phyloP scores from a whole-genome alignment of 345 rosid genomes.

The Hibiscus tridactylites region DNA sequence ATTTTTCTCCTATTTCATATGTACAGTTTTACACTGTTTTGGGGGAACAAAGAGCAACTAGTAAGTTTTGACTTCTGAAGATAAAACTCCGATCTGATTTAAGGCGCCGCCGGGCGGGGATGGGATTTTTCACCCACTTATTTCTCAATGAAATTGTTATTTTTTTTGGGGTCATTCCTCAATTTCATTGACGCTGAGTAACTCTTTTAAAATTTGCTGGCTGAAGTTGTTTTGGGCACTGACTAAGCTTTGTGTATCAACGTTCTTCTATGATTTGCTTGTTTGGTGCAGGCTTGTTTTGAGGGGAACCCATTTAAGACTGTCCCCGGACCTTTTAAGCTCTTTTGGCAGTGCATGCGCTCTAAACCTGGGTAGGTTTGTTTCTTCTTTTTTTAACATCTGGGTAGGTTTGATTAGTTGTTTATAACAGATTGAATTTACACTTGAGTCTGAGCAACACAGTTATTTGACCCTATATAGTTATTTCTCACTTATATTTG shows the following conservation, averaged over 20 bases:
- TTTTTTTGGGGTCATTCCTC: background rate
- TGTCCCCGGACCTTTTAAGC: slow-evolving; percentile 93
- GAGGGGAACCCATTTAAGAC: slow-evolving; percentile 99
- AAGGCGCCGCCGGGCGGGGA: background rate
- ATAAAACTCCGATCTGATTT: background rate
- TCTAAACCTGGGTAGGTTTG: slow-evolving; percentile 86
- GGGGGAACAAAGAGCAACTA: background rate
- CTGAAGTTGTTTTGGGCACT: background rate
- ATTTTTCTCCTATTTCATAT: background rate
- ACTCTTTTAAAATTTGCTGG: background rate
- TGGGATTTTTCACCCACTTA: background rate
- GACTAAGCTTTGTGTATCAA: background rate
- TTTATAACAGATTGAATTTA: background rate
- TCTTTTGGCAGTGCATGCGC: slow-evolving; percentile 89
- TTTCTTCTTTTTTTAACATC: slow-evolving; percentile 2
- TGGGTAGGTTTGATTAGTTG: slow-evolving; percentile 41
- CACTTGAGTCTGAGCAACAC: background rate
- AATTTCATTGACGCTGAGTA: background rate
- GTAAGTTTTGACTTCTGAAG: background rate
- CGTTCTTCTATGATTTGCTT: background rate
- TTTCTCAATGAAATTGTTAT: background rate
- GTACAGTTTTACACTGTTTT: background rate
- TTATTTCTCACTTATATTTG: background rate
- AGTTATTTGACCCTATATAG: background rate
- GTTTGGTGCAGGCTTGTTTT: slow-evolving; percentile 61